phyloP scores from a whole-genome alignment of 148 eudicot species.

The Simmondsia chinensis region DNA sequence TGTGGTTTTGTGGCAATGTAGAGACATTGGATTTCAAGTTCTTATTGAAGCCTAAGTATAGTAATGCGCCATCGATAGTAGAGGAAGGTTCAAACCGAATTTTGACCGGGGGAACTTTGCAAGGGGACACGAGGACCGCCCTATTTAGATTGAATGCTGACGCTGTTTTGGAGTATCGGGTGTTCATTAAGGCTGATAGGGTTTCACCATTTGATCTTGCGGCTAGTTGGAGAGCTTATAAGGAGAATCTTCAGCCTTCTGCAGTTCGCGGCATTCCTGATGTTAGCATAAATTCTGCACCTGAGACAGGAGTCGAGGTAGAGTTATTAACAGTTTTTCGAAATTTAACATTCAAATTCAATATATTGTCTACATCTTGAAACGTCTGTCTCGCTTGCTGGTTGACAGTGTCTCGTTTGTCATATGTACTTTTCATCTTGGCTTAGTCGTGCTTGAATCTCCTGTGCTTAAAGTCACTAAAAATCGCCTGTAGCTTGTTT shows the following conservation, averaged over 20 bases:
- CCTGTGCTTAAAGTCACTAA: no score
- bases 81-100: slow-evolving; percentile 86
- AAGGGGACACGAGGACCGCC: slow-evolving; percentile 66
- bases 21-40: slow-evolving; percentile 95
- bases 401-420: no score
- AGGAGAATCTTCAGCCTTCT: slow-evolving; percentile 75
- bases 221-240: slow-evolving; percentile 96
- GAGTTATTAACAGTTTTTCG: no score
- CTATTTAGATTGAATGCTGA: slow-evolving; percentile 54
- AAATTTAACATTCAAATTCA: no score
- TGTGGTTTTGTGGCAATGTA: slow-evolving; percentile 16
- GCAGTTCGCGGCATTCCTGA: slow-evolving; percentile 95
- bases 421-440: no score
- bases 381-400: no score
- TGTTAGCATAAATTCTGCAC: slow-evolving; percentile 61
- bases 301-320: slow-evolving; percentile 55
- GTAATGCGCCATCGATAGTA: slow-evolving; percentile 42
- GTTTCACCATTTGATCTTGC: slow-evolving; percentile 95
- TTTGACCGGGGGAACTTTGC: slow-evolving; percentile 61
- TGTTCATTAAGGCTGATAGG: slow-evolving; percentile 61
- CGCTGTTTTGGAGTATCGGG: slow-evolving; percentile 62
- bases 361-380: no score
- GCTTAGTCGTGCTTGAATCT: no score
- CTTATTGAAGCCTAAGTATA: slow-evolving; percentile 68
- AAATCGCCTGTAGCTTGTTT: no score